A percentile compares a stretch with the other conserved stretches of the same genome.
These are phyloP conservation scores for Yamadazyma kitorensis DNA, from an alignment of 805 yeast species.

Conservation along the genomic window DNA sequence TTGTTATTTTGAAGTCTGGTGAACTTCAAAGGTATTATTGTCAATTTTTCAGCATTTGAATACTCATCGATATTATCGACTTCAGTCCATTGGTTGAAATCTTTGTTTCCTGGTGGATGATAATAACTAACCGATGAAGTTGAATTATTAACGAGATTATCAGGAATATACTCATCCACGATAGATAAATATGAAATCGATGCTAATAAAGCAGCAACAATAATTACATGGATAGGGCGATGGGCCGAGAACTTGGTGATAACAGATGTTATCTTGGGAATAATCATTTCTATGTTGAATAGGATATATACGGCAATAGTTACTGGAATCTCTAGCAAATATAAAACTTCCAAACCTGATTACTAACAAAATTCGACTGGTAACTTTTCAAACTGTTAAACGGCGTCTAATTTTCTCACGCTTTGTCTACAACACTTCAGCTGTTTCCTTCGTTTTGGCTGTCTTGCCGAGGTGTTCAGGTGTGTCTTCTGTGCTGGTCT, in stretches of 20 bases:
- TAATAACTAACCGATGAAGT: slow-evolving; percentile 23
- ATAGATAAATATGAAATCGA: slow-evolving; percentile 77
- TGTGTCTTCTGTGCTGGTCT: too few species aligned
- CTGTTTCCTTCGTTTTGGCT: too few species aligned
- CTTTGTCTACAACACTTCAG: too few species aligned
- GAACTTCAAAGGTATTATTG: slow-evolving; percentile 58
- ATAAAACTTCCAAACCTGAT: too few species aligned
- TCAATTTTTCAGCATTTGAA: slow-evolving; percentile 44
- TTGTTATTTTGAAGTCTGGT: slow-evolving; percentile 40
- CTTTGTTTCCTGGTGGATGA: slow-evolving; percentile 33
- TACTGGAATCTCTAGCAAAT: too few species aligned
- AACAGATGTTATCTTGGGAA: slow-evolving; percentile 1
- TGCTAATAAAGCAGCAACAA: slow-evolving; percentile 68
- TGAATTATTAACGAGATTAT: slow-evolving; percentile 29
- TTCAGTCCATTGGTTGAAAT: slow-evolving; percentile 46
- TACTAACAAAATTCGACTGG: too few species aligned
- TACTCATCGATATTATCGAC: slow-evolving; percentile 39
- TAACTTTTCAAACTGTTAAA: too few species aligned
- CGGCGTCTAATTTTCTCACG: too few species aligned
- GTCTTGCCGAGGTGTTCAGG: too few species aligned
- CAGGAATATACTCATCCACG: slow-evolving; percentile 62
- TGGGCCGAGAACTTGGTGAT: slow-evolving; percentile 64
- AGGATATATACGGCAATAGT: too few species aligned
- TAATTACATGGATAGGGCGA: slow-evolving; percentile 83
- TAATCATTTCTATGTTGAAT: too few species aligned